A percentile compares a stretch with the other conserved stretches of the same genome.
Evolutionary conservation across 2,329 filamentous ascomycete genomes (phyloP).

Genomic region (Ascochyta lentis): DNA sequence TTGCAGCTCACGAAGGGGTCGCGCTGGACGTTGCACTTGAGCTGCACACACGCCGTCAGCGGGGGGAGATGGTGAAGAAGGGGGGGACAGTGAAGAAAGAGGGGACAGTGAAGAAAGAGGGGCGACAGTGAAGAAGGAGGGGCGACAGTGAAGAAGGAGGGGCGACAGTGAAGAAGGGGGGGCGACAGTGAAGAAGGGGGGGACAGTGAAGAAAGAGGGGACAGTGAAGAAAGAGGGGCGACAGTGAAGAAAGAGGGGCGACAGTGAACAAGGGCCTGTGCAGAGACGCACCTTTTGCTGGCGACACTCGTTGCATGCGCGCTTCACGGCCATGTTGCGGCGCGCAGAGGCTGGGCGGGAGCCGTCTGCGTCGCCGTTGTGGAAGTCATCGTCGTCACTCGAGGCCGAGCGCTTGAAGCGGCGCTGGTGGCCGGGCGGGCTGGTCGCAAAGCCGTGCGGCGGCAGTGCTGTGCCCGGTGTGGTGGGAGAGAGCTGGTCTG

Average conservation of each 20-base stretch:
- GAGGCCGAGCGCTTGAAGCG: constrained; percentile 48
- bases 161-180: no score
- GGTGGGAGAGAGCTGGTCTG: constrained; percentile 33
- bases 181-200: no score
- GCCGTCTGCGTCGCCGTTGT: constrained; percentile 37
- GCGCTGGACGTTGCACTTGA: constrained; percentile 84
- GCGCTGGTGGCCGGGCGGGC: constrained; percentile 39
- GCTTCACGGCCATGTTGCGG: constrained; percentile 59
- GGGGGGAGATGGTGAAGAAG: not conserved
- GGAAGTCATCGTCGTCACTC: constrained; percentile 45
- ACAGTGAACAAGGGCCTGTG: not conserved
- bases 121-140: no score
- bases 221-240: no score
- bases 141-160: no score
- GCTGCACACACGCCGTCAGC: constrained; percentile 52
- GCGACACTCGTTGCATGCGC: constrained; percentile 83
- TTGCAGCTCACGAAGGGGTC: constrained; percentile 80
- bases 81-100: no score
- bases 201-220: not conserved
- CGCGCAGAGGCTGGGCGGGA: constrained; percentile 35
- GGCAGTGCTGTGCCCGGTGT: constrained; percentile 35
- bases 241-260: no score
- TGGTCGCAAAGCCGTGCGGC: constrained; percentile 36
- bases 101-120: no score
- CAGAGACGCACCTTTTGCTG: constrained; percentile 76